Conservation (phyloP, 768 basidiomycete species). For the Phaeolepiota aurea region DNA sequence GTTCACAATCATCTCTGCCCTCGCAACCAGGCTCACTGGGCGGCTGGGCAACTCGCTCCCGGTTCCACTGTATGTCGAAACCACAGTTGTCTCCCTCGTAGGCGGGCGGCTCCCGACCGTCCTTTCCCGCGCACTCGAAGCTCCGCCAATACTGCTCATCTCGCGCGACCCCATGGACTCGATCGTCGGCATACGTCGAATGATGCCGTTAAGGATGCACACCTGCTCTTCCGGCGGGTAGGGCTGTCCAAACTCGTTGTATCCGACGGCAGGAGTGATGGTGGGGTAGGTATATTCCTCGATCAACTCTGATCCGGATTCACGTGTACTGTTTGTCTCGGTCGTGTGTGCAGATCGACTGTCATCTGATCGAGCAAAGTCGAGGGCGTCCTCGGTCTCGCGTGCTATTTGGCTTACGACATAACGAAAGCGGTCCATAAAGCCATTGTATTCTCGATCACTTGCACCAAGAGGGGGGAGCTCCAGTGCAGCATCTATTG, state of each 20-base stretch:
- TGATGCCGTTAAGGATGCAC: constrained; percentile 51
- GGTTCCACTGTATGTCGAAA: constrained; percentile 20
- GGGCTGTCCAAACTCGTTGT: constrained; percentile 40
- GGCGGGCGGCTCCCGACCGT: constrained; percentile 27
- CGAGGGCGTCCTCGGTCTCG: constrained; percentile 43
- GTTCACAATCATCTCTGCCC: constrained; percentile 18
- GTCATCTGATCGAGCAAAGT: constrained; percentile 22
- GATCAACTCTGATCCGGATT: constrained; percentile 9
- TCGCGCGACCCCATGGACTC: constrained; percentile 71
- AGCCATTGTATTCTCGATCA: constrained; percentile 11
- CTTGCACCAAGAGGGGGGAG: not conserved
- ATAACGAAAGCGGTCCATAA: constrained; percentile 42
- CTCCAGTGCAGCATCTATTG: not conserved
- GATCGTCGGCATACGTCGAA: constrained; percentile 76
- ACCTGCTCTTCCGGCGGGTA: constrained; percentile 44
- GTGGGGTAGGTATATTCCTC: constrained; percentile 10
- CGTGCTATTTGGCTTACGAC: constrained; percentile 41
- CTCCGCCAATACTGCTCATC: constrained; percentile 20
- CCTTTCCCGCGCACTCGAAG: constrained; percentile 10
- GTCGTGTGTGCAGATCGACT: constrained; percentile 8
- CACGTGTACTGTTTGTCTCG: constrained; percentile 3
- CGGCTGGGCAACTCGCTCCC: constrained; percentile 27
- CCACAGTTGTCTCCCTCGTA: constrained; percentile 24
- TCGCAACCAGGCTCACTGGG: constrained; percentile 21
- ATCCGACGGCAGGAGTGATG: constrained; percentile 23